phyloP scores from a whole-genome alignment of 2,329 filamentous ascomycete species.

The Pseudonectria buxi region DNA sequence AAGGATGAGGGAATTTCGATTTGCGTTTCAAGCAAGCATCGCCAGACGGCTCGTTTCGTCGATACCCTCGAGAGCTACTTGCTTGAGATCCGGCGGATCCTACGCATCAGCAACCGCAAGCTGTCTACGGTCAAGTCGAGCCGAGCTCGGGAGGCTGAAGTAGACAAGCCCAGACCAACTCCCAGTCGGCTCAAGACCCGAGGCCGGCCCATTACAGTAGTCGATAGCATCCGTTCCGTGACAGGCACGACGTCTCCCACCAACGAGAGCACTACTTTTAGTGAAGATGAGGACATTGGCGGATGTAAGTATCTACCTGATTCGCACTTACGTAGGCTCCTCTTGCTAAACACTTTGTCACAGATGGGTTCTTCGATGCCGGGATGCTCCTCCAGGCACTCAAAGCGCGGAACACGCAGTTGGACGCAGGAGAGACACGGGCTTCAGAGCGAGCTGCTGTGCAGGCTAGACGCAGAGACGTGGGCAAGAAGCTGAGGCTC shows the following conservation, averaged over 20 bases:
- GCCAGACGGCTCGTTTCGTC: constrained; percentile 85
- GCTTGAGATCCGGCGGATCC: constrained; percentile 78
- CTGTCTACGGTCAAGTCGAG: constrained; percentile 36
- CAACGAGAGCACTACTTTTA: constrained; percentile 64
- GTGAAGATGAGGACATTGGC: constrained; percentile 83
- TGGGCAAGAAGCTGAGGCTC: constrained; percentile 67
- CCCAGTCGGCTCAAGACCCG: constrained; percentile 57
- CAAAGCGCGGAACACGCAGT: constrained; percentile 58
- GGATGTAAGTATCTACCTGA: constrained; percentile 67
- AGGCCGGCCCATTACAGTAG: constrained; percentile 62
- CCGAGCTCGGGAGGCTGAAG: constrained; percentile 49
- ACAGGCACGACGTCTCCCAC: constrained; percentile 52
- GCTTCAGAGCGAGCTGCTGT: constrained; percentile 54
- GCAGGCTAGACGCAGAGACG: constrained; percentile 54
- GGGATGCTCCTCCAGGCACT: constrained; percentile 89
- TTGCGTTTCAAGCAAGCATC: constrained; percentile 86
- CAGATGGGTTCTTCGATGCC: constrained; percentile 96
- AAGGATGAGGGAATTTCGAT: constrained; percentile 74
- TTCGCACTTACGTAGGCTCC: not conserved
- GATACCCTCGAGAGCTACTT: constrained; percentile 87
- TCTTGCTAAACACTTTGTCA: constrained; percentile 22
- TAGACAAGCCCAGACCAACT: constrained; percentile 27
- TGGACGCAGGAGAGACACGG: constrained; percentile 45
- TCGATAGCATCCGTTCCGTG: constrained; percentile 37
- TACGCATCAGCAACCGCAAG: constrained; percentile 58